These are phyloP conservation scores for Blastomyces emzantsi DNA, from an alignment of 2,329 filamentous ascomycete genomes.

Conservation along the genomic window DNA sequence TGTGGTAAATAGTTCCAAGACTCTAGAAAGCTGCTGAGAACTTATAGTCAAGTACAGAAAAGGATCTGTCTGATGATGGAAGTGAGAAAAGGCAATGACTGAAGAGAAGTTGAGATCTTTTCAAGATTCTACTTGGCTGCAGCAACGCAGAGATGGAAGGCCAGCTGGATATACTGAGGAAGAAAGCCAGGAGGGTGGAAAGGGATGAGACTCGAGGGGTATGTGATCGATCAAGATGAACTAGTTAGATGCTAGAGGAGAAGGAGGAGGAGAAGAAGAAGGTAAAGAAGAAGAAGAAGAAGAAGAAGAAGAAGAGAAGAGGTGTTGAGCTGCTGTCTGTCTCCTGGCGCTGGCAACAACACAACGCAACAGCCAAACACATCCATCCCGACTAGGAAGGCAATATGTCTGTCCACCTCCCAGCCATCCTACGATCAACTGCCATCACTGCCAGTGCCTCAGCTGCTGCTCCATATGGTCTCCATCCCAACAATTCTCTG, in stretches of 20 bases:
- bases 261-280: neutral
- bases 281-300: neutral
- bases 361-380: too few relatives aligned
- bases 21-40: neutral
- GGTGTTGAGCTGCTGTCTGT: neutral
- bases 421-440: too few relatives aligned
- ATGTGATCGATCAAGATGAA: neutral
- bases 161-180: neutral
- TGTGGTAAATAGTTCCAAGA: too few relatives aligned
- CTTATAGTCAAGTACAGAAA: neutral
- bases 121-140: neutral
- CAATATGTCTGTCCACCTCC: too few relatives aligned
- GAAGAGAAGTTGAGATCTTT: neutral
- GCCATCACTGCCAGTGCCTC: too few relatives aligned
- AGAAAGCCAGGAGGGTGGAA: neutral
- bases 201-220: neutral
- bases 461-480: too few relatives aligned
- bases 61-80: neutral
- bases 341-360: too few relatives aligned
- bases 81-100: neutral
- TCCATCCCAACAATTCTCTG: too few relatives aligned
- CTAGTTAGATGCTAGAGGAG: neutral
- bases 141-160: neutral
- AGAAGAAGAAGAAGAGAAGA: neutral
- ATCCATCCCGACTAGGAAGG: too few relatives aligned